A percentile compares a stretch with the other conserved stretches of the same genome.
phyloP scores from a whole-genome alignment of 2,329 filamentous ascomycete genomes.

The Aspergillus sp. region DNA sequence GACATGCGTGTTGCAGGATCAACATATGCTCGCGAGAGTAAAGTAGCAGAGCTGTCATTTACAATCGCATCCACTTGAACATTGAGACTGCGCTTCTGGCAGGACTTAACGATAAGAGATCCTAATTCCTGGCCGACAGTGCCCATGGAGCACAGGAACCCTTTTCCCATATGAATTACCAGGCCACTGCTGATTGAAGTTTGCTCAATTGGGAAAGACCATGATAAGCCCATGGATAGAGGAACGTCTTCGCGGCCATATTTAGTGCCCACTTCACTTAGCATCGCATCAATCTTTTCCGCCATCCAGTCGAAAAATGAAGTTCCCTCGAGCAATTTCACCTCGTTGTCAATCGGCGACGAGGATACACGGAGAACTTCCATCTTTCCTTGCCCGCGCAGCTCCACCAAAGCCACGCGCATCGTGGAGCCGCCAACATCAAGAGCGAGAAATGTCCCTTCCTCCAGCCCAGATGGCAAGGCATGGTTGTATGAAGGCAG shows the following conservation, averaged over 20 bases:
- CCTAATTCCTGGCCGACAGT: conserved; percentile 61
- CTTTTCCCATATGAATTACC: conserved; percentile 65
- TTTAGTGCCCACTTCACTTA: conserved; percentile 45
- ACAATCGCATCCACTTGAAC: conserved; percentile 63
- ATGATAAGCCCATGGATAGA: conserved; percentile 61
- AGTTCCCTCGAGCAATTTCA: conserved; percentile 55
- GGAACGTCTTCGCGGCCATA: conserved; percentile 38
- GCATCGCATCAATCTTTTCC: conserved; percentile 55
- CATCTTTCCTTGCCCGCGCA: conserved; percentile 54
- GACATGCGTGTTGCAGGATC: conserved; percentile 62
- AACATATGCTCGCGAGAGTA: conserved; percentile 62
- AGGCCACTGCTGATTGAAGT: conserved; percentile 59
- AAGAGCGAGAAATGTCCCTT: conserved; percentile 60
- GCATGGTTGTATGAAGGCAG: conserved; percentile 64
- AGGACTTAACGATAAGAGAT: conserved; percentile 60
- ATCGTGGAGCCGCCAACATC: conserved; percentile 69
- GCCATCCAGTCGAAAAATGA: conserved; percentile 69
- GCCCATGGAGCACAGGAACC: conserved; percentile 60
- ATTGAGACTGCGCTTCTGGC: conserved; percentile 54
- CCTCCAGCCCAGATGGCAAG: conserved; percentile 59
- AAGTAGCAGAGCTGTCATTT: conserved; percentile 62
- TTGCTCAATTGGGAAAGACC: conserved; percentile 68
- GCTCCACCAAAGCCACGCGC: conserved; percentile 60
- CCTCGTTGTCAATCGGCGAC: conserved; percentile 56
- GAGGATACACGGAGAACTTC: conserved; percentile 56